A percentile compares a stretch with the other conserved stretches of the same genome.
Evolutionary conservation across 228 moss, liverwort and hornwort species (phyloP).

Genomic region (Sphagnum fallax): DNA sequence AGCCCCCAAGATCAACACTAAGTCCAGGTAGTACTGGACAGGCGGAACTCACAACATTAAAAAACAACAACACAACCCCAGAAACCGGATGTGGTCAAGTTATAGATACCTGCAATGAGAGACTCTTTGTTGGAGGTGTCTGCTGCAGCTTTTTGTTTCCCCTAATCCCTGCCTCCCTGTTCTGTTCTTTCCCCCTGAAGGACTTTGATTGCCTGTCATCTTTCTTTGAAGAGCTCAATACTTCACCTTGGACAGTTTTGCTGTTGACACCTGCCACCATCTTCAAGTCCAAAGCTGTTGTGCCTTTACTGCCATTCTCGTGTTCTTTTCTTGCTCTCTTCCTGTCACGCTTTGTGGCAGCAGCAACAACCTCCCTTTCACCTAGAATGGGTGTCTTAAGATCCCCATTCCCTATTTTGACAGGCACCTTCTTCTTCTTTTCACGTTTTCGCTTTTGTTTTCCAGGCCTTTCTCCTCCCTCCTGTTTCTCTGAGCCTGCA

Average conservation of each 20-base stretch:
- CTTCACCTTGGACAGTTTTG: background rate
- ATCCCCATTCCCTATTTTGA: constrained; percentile 7
- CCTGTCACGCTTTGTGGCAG: background rate
- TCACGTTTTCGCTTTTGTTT: constrained; percentile 47
- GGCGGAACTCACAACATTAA: too few species aligned
- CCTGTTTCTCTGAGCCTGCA: constrained; percentile 2
- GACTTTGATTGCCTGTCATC: constrained; percentile 1
- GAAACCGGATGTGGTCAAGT: too few species aligned
- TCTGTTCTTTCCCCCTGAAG: background rate
- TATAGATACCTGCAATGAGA: background rate
- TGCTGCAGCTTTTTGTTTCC: background rate
- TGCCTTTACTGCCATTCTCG: constrained; percentile 16
- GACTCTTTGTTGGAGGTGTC: background rate
- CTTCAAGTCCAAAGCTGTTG: background rate
- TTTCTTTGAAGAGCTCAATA: background rate
- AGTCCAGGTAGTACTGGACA: too few species aligned
- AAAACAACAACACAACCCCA: too few species aligned
- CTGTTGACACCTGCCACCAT: background rate
- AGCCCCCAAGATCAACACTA: too few species aligned
- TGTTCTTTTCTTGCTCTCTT: constrained; percentile 24
- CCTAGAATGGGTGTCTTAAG: background rate
- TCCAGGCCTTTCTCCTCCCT: constrained; percentile 16
- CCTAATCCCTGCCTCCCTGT: constrained; percentile 3
- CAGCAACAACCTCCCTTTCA: background rate
- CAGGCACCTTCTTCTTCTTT: constrained; percentile 10